A percentile compares a stretch with the other conserved stretches of the same genome.
phyloP scores from a whole-genome alignment of 2,329 filamentous ascomycete genomes.

The Colletotrichum sp. region DNA sequence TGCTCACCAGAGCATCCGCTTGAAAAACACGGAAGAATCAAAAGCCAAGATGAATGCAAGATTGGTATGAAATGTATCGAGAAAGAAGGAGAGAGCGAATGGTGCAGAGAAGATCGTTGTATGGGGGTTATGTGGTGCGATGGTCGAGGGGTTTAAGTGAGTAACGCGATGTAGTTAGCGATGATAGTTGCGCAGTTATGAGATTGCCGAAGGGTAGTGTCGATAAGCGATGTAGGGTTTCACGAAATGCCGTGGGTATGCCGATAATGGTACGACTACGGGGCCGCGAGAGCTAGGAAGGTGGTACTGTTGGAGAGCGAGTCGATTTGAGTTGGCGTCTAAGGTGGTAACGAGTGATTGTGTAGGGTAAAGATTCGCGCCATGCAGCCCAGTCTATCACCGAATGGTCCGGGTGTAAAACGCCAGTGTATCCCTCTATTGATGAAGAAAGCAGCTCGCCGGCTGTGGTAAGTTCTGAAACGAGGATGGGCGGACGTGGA shows the following conservation, averaged over 20 bases:
- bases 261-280: neutral
- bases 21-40: neutral
- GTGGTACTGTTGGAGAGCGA: neutral
- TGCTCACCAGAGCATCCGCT: neutral
- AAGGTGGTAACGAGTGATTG: neutral
- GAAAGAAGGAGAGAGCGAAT: neutral
- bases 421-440: conserved; percentile 5
- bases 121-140: neutral
- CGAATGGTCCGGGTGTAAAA: neutral
- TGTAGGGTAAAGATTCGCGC: neutral
- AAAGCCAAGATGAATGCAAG: conserved; percentile 2
- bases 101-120: neutral
- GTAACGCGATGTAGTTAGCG: neutral
- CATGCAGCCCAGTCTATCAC: conserved; percentile 7
- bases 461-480: neutral
- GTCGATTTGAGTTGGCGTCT: neutral
- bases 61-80: conserved; percentile 5
- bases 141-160: neutral
- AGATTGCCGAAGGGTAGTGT: conserved; percentile 16
- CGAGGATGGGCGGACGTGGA: neutral
- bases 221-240: conserved; percentile 7
- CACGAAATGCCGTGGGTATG: neutral
- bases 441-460: neutral
- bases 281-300: neutral
- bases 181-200: neutral